These are phyloP conservation scores for Magnolia officinalis DNA, from an alignment of 164 flowering plant genomes.

Conservation along the genomic window DNA sequence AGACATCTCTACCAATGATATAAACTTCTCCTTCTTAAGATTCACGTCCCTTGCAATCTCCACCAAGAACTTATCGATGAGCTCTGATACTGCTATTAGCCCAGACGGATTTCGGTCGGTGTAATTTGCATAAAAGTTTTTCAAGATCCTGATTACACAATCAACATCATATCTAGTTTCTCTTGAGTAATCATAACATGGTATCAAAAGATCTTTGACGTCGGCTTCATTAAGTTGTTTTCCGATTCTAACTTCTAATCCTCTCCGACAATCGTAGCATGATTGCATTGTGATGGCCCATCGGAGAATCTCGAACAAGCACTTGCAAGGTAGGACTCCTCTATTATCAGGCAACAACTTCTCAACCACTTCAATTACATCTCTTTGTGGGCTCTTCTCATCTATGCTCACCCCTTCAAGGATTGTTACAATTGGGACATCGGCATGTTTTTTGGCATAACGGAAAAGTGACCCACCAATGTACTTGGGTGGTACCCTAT, in stretches of 20 bases:
- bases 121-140: constrained; percentile 39
- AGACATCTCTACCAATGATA: constrained; percentile 41
- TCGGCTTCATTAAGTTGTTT: constrained; percentile 53
- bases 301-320: constrained; percentile 54
- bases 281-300: constrained; percentile 44
- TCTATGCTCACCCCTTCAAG: background rate
- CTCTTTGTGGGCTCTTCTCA: constrained; percentile 22
- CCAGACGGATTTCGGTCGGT: constrained; percentile 14
- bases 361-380: constrained; percentile 63
- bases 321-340: constrained; percentile 44
- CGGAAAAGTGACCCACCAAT: constrained; percentile 45
- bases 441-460: constrained; percentile 41
- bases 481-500: constrained; percentile 31
- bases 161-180: constrained; percentile 51
- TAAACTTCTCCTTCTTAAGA: constrained; percentile 36
- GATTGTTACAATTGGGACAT: background rate
- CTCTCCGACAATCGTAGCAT: constrained; percentile 34
- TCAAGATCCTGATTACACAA: constrained; percentile 53
- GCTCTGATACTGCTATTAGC: constrained; percentile 44
- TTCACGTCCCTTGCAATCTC: constrained; percentile 54
- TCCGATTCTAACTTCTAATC: constrained; percentile 60
- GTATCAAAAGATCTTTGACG: constrained; percentile 52
- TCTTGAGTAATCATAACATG: constrained; percentile 40
- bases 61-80: constrained; percentile 49
- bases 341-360: constrained; percentile 49